phyloP scores from a whole-genome alignment of 2,329 filamentous ascomycete genomes.

The Aureobasidium melanogenum region DNA sequence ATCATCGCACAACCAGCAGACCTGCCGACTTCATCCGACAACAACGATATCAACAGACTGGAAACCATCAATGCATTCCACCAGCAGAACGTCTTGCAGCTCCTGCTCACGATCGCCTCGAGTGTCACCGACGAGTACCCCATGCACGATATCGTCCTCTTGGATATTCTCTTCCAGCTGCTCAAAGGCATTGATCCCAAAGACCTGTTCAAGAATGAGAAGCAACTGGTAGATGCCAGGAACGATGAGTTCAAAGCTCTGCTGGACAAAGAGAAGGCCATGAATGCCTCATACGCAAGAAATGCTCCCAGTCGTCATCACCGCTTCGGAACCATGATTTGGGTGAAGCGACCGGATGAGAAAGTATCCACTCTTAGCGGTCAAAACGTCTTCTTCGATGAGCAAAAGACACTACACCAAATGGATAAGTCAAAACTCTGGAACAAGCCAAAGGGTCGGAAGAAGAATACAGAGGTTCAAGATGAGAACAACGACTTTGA shows the following conservation, averaged over 20 bases:
- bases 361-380: slow-evolving; percentile 82
- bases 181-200: slow-evolving; percentile 80
- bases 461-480: slow-evolving; percentile 33
- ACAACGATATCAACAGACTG: slow-evolving; percentile 79
- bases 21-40: slow-evolving; percentile 73
- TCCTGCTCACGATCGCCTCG: slow-evolving; percentile 78
- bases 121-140: slow-evolving; percentile 92
- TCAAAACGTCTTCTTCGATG: slow-evolving; percentile 71
- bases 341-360: slow-evolving; percentile 80
- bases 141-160: slow-evolving; percentile 75
- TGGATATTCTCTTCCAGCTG: slow-evolving; percentile 88
- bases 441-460: slow-evolving; percentile 61
- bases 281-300: slow-evolving; percentile 67
- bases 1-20: slow-evolving; percentile 70
- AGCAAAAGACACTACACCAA: slow-evolving; percentile 66
- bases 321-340: slow-evolving; percentile 93
- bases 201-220: slow-evolving; percentile 76
- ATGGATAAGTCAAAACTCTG: slow-evolving; percentile 89
- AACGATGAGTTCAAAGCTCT: slow-evolving; percentile 64
- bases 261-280: slow-evolving; percentile 74
- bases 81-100: slow-evolving; percentile 79
- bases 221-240: slow-evolving; percentile 59
- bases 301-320: slow-evolving; percentile 81
- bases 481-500: slow-evolving; percentile 65
- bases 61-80: slow-evolving; percentile 83